These are phyloP conservation scores for Blastobotrys elegans DNA, from an alignment of 1,139 yeast species.

Conservation along the genomic window DNA sequence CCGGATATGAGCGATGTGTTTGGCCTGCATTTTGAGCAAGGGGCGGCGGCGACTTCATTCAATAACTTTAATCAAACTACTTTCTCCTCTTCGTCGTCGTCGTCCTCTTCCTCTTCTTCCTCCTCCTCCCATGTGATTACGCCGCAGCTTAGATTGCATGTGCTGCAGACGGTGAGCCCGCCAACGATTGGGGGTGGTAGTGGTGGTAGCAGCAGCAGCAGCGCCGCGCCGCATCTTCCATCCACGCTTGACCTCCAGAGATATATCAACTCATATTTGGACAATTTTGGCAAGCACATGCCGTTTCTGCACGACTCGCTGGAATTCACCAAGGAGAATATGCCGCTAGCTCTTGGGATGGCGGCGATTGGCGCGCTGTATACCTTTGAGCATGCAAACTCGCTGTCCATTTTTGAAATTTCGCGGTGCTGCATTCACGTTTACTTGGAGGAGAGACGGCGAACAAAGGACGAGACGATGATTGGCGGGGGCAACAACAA, in stretches of 20 bases:
- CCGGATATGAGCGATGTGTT: constrained; percentile 11
- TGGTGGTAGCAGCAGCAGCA: neutral
- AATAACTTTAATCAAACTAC: constrained; percentile 3
- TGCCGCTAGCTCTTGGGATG: constrained; percentile 75
- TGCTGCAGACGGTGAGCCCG: constrained; percentile 48
- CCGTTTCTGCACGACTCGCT: constrained; percentile 78
- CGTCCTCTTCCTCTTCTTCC: neutral
- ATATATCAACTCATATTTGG: constrained; percentile 64
- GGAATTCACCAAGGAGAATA: constrained; percentile 55
- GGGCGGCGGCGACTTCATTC: too few species aligned
- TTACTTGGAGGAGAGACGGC: constrained; percentile 58
- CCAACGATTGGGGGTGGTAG: constrained; percentile 46
- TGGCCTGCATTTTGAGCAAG: constrained; percentile 7
- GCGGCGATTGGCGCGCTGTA: constrained; percentile 88
- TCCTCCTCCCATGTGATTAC: constrained; percentile 39
- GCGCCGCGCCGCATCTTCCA: constrained; percentile 64
- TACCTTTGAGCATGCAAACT: constrained; percentile 73
- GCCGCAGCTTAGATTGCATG: constrained; percentile 69
- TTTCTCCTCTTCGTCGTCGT: neutral
- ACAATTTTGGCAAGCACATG: constrained; percentile 72
- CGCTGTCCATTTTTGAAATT: constrained; percentile 70
- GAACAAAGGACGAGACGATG: constrained; percentile 25
- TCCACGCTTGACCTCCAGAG: constrained; percentile 67
- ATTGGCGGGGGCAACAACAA: constrained; percentile 11
- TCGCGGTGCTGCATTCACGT: constrained; percentile 74